Base-by-base conservation (phyloP, 2,329 filamentous ascomycete species). In the Arthrobotrys megalospora region DNA sequence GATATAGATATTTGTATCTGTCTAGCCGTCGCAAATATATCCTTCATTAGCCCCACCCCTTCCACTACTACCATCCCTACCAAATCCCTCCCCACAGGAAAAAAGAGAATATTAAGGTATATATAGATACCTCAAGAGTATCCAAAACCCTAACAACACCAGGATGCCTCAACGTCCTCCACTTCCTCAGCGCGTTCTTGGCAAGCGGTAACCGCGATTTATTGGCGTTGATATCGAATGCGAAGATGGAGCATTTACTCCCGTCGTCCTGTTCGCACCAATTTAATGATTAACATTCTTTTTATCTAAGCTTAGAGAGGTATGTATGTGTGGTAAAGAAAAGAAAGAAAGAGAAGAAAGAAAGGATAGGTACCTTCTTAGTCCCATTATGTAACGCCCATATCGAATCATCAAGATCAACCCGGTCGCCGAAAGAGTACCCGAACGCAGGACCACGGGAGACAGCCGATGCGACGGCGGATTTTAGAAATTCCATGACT, bases 321-420 rank as follows among this genome's bases (percentile, higher is more conserved):
- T n/a, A n/a, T n/a, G n/a, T n/a, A n/a, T n/a, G n/a, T n/a, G n/a
- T n/a, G n/a, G n/a, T n/a, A 32, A 5, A 67, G 34, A 21, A 36
- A 14, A 24, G 11, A 43, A 24, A 21, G 8, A 48, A n/a, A 67
- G 11, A 19, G 28, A 32, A n/a, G n/a, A n/a, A n/a, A n/a, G n/a
- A n/a, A n/a, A n/a, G n/a, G n/a, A n/a, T n/a, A n/a, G n/a, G n/a
- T n/a, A n/a, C 94, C 85, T 93, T 90, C 86, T 92, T 96, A 70
- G 93, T 97, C 83, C 93, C 96, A 85, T 98, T 97, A 85, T 96
- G 91, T 75, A 99, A 86, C n/a, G 92, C 93, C 94, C 96, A 99
- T 82, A 98, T 94, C 28, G 95, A 97, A 83, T 96, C 91, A 84
- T 96, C 93, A 66, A 96, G 88, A 84, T 98, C 95, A 76, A 98